These are phyloP conservation scores for Pestalotiopsis sp. DNA, from an alignment of 2,329 filamentous ascomycete genomes.

Conservation along the genomic window DNA sequence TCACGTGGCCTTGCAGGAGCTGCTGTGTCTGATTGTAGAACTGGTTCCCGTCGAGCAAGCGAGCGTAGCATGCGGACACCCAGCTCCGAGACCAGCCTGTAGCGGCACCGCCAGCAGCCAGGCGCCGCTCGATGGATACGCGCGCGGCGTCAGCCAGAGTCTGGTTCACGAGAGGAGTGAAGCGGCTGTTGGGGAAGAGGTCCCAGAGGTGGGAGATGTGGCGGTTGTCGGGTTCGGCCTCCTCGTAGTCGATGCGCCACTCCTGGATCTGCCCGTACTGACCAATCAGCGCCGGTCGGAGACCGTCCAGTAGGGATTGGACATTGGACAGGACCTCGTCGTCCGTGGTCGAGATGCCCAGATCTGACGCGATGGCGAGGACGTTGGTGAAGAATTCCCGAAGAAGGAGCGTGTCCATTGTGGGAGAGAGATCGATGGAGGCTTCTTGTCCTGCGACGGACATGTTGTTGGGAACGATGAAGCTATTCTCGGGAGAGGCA, in stretches of 20 bases:
- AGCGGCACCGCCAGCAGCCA: slow-evolving; percentile 39
- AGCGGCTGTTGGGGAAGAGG: slow-evolving; percentile 40
- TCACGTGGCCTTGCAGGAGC: background rate
- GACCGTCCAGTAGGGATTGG: slow-evolving; percentile 14
- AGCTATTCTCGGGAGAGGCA: slow-evolving; percentile 36
- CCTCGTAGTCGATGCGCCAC: slow-evolving; percentile 13
- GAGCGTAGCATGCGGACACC: slow-evolving; percentile 38
- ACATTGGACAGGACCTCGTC: slow-evolving; percentile 12
- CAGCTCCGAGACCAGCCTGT: slow-evolving; percentile 52
- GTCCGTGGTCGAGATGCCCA: slow-evolving; percentile 12
- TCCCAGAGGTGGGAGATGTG: slow-evolving; percentile 47
- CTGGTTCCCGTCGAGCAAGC: slow-evolving; percentile 10
- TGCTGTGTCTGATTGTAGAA: slow-evolving; percentile 1
- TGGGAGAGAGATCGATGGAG: slow-evolving; percentile 30
- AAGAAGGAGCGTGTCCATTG: slow-evolving; percentile 40
- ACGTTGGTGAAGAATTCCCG: slow-evolving; percentile 35
- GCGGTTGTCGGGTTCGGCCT: slow-evolving; percentile 43
- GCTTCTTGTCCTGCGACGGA: background rate
- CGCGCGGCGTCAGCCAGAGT: slow-evolving; percentile 14
- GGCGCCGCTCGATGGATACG: slow-evolving; percentile 17
- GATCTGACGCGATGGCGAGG: slow-evolving; percentile 14
- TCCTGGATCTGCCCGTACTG: slow-evolving; percentile 10
- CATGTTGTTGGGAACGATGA: slow-evolving; percentile 11
- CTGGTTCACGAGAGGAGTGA: slow-evolving; percentile 35
- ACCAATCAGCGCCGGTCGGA: slow-evolving; percentile 22